Evolutionary conservation across 2,329 filamentous ascomycete genomes (phyloP), one percentile per base, ranked within the genome.

Genomic region (Parasarocladium wereldwijsianum): DNA sequence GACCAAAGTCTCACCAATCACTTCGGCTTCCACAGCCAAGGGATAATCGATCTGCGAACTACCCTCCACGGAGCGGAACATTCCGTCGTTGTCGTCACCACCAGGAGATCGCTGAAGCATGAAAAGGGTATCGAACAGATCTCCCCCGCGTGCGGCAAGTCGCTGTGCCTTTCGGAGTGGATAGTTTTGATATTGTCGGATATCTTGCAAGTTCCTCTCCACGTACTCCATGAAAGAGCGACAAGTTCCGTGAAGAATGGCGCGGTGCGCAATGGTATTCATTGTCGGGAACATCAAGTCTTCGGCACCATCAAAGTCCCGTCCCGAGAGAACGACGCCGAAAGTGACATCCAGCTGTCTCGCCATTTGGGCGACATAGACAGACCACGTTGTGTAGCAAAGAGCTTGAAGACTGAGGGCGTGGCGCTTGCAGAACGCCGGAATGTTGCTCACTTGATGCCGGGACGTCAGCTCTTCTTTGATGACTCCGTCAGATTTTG

Each of bases 201-300:
- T 66, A 15, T 65, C 64, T 2, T 64, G 60, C 50, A 81, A 68
- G 36, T 69, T 76, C 2, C 75, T 66, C 44, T 93, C 84, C 38
- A 85, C 63, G 43, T 86, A 80, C 9, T 58, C 62, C 17, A 93
- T 53, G 53, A 92, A 75, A 1, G 74, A 64, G 1, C 49, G 38
- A 0, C 67, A 54, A 0, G 64, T 72, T 2, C 82, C 82, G 41
- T 90, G 79, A 3, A 93, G 48, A 3, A 86, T 62, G 2, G 67
- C 67, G 8, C 85, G 66, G 6, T 93, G 61, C 0, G 78, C 70
- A 0, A 93, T 74, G 0, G 86, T 93, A 44, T 93, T 94, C 81
- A 94, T 93, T 0, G 80, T 83, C 0, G 86, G 87, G 43, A 93
- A 94, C 45, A 86, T 62, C 9, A 87, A 52, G 16, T 68, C 51